Base-by-base conservation (phyloP, 306 rosid genomes). In the Boehmeria nivea region DNA sequence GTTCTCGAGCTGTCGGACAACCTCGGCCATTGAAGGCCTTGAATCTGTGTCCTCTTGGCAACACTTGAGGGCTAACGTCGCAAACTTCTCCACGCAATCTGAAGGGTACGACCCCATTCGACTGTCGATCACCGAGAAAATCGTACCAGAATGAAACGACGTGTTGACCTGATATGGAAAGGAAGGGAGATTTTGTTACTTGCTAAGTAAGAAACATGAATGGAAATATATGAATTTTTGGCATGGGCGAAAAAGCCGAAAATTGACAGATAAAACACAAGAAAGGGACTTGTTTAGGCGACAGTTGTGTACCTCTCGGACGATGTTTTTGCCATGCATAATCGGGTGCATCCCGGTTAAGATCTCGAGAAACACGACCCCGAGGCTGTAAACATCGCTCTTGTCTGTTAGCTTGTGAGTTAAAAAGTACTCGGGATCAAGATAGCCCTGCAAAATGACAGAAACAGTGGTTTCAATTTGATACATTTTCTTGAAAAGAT, bases 331-430 rank as follows among this genome's bases (percentile, higher is more conserved):
- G 11, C 99, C 96, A 31, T 69, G 95, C 49, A 86, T 77, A 70
- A 93, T 93, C 40, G 99, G 95, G 6, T 78, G 99, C 84, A 67
- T 87, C 52, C 99, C 96, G 0, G 96, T 93, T 69, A 93, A 28
- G 69, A 93, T 78, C 70, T 93, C 99, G 7, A 93, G 67, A 49
- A 93, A 72, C 12, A 93, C 99, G 36, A 93, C 94, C 43, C 99
- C 97, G 6, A 89, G 85, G 72, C 97, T 89, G 64, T 89, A 89
- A 67, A 89, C 97, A 58, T 89, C 97, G 51, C 97, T 89, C 78
- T 89, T 89, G 66, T 89, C 97, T 0, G 97, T 89, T 57, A 89
- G 61, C 64, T 86, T 86, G 72, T 55, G 97, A 70, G 97, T 89
- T 54, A 89, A 63, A 81, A 89, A 89, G 76, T 89, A 89, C 75